phyloP scores from a whole-genome alignment of 495 filamentous ascomycete genomes.

The Acidiella bohemica region DNA sequence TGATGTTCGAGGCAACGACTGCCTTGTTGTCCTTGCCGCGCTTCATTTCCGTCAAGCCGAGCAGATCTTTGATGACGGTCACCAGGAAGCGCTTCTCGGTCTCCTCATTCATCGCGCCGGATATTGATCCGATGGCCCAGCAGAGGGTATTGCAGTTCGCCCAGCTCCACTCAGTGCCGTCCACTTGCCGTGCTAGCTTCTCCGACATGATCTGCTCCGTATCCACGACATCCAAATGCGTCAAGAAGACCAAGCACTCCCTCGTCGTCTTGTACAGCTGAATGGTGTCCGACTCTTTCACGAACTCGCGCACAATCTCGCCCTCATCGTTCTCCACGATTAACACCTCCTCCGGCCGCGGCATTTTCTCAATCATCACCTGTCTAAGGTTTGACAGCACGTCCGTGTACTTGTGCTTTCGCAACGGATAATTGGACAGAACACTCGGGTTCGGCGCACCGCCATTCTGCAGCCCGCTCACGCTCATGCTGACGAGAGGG shows the following conservation, averaged over 20 bases:
- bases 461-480: constrained; percentile 55
- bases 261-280: constrained; percentile 98
- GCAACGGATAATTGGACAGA: constrained; percentile 72
- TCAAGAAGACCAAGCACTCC: constrained; percentile 94
- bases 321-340: constrained; percentile 99
- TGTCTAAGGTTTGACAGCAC: constrained; percentile 84
- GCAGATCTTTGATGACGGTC: constrained; percentile 94
- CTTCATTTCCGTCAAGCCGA: constrained; percentile 98
- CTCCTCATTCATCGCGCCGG: constrained; percentile 97
- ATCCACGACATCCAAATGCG: constrained; percentile 92
- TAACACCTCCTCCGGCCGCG: constrained; percentile 92
- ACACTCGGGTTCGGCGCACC: constrained; percentile 74
- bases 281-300: constrained; percentile 97
- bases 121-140: constrained; percentile 98
- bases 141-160: constrained; percentile 98
- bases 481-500: constrained; percentile 65
- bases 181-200: constrained; percentile 86
- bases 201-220: constrained; percentile 99
- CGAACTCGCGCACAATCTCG: constrained; percentile 96
- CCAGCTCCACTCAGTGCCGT: constrained; percentile 96
- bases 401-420: constrained; percentile 94
- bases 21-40: constrained; percentile 99
- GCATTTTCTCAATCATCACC: constrained; percentile 99
- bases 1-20: constrained; percentile 97
- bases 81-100: constrained; percentile 97